Percentiles rank a stretch among this genome's conserved stretches.
Conservation (phyloP, 805 yeast species). For the Saturnispora saitoi region DNA sequence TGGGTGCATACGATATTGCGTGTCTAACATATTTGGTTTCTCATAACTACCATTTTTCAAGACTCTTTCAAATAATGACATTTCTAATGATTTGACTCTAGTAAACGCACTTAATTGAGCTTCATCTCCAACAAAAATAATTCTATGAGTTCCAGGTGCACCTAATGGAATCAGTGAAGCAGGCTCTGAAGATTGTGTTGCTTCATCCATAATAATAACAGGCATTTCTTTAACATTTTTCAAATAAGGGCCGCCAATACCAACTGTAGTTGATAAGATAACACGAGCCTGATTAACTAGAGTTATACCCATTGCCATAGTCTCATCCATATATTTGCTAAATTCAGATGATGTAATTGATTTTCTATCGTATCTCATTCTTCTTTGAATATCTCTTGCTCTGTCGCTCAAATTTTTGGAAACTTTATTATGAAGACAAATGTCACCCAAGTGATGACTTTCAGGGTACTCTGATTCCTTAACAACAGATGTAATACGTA, state of each 20-base stretch:
- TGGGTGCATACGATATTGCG: slow-evolving; percentile 97
- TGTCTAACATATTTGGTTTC: slow-evolving; percentile 59
- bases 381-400: slow-evolving; percentile 34
- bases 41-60: slow-evolving; percentile 51
- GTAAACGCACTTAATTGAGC: slow-evolving; percentile 67
- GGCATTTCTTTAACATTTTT: slow-evolving; percentile 43
- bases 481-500: slow-evolving; percentile 50
- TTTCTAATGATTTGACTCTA: slow-evolving; percentile 54
- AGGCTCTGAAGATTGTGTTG: slow-evolving; percentile 71
- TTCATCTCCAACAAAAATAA: slow-evolving; percentile 72
- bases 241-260: slow-evolving; percentile 59
- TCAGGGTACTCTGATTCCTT: slow-evolving; percentile 54
- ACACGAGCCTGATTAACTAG: slow-evolving; percentile 58
- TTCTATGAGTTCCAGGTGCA: slow-evolving; percentile 55
- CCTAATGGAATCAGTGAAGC: slow-evolving; percentile 63
- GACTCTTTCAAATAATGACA: slow-evolving; percentile 63
- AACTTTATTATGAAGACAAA: slow-evolving; percentile 59
- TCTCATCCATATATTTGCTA: slow-evolving; percentile 38
- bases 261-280: slow-evolving; percentile 64
- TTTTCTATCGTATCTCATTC: slow-evolving; percentile 36
- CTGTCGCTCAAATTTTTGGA: slow-evolving; percentile 39
- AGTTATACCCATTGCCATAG: slow-evolving; percentile 19
- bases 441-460: slow-evolving; percentile 45
- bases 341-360: slow-evolving; percentile 36
- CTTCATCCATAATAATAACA: slow-evolving; percentile 70